Conservation (phyloP, 352 stramenopile genomes). For the Phytophthora brassicae region DNA sequence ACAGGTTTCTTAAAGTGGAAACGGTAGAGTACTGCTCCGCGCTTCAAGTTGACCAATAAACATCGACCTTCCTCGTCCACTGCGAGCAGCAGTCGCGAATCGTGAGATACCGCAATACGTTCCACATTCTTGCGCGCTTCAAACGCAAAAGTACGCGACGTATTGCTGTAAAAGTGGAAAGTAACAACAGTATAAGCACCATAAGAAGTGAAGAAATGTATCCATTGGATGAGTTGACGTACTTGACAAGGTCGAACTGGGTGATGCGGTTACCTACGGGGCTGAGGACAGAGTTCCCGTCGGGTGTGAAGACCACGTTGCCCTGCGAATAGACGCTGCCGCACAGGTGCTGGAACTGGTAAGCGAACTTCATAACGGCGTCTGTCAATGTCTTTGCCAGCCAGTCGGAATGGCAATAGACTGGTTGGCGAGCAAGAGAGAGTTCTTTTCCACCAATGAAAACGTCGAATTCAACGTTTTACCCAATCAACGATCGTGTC, state of each 20-base stretch:
- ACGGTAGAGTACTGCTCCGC: constrained; percentile 89
- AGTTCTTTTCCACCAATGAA: constrained; percentile 38
- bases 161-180: constrained; percentile 64
- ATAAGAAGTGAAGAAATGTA: background rate
- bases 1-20: constrained; percentile 95
- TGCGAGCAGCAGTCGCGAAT: constrained; percentile 88
- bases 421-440: constrained; percentile 37
- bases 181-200: too few species aligned
- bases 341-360: constrained; percentile 93
- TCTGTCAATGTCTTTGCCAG: constrained; percentile 5
- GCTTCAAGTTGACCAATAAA: constrained; percentile 90
- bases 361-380: constrained; percentile 85
- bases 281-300: constrained; percentile 91
- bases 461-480: constrained; percentile 5
- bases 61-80: constrained; percentile 91
- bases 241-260: constrained; percentile 94
- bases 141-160: constrained; percentile 89
- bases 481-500: constrained; percentile 32
- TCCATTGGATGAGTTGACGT: constrained; percentile 19
- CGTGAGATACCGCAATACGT: constrained; percentile 83
- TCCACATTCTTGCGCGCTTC: constrained; percentile 91
- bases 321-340: constrained; percentile 93
- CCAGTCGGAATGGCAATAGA: constrained; percentile 18
- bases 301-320: constrained; percentile 92
- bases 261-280: constrained; percentile 94